A percentile compares a stretch with the other conserved stretches of the same genome.
Conservation (phyloP, 306 rosid species). For the Astragalus membranaceus region DNA sequence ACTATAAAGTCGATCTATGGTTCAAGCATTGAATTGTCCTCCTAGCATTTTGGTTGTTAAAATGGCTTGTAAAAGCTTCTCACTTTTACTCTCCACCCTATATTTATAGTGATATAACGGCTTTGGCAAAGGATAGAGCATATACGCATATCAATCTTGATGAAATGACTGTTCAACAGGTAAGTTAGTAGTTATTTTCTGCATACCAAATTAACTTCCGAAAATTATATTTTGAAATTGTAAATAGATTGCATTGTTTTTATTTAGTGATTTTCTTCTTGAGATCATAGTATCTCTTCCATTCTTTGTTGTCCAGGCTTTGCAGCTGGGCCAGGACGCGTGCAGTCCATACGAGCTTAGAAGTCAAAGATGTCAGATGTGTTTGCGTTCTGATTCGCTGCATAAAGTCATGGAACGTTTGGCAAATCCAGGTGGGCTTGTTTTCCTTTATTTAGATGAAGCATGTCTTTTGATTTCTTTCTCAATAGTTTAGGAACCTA, state of each 20-base stretch:
- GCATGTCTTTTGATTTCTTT: background rate
- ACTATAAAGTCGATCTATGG: background rate
- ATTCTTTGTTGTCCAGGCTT: constrained; percentile 47
- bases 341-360: constrained; percentile 57
- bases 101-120: constrained; percentile 80
- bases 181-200: constrained; percentile 6
- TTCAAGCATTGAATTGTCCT: constrained; percentile 8
- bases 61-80: constrained; percentile 18
- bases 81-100: constrained; percentile 1
- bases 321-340: constrained; percentile 82
- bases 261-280: background rate
- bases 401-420: constrained; percentile 92
- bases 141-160: constrained; percentile 83
- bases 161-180: constrained; percentile 93
- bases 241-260: background rate
- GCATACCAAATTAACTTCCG: background rate
- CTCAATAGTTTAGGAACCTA: background rate
- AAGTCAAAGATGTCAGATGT: constrained; percentile 94
- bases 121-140: constrained; percentile 93
- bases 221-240: background rate
- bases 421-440: constrained; percentile 66
- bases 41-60: background rate
- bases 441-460: background rate
- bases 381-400: constrained; percentile 79
- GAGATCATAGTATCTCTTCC: background rate